phyloP scores from a whole-genome alignment of 225 moss, liverwort and hornwort genomes.

The Sphagnum tenellum region DNA sequence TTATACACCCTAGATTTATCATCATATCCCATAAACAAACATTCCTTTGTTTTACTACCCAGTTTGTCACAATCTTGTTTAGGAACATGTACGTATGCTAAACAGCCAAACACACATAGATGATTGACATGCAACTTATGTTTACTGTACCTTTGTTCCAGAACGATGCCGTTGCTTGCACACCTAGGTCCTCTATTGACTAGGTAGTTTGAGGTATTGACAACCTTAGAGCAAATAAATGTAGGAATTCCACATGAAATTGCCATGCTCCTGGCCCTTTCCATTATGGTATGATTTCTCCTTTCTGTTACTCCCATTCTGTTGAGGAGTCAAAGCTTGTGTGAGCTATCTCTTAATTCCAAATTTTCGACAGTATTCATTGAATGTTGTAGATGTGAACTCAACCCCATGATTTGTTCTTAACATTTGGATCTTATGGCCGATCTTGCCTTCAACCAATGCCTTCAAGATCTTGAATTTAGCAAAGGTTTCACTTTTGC shows the following conservation, averaged over 20 bases:
- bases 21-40: background rate
- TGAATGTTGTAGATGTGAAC: too few species aligned
- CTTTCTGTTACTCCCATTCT: constrained; percentile 3
- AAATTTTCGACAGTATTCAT: too few species aligned
- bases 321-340: too few species aligned
- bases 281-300: background rate
- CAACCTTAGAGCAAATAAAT: background rate
- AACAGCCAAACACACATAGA: constrained; percentile 1
- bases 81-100: background rate
- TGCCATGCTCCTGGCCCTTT: background rate
- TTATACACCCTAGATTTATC: background rate
- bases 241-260: background rate
- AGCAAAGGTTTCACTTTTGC: too few species aligned
- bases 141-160: background rate
- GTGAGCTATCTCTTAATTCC: too few species aligned
- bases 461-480: too few species aligned
- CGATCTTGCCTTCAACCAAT: too few species aligned
- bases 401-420: too few species aligned
- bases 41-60: background rate
- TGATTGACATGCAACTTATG: background rate
- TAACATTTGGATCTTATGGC: too few species aligned
- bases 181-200: background rate
- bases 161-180: background rate
- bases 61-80: background rate
- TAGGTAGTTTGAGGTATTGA: background rate